These are phyloP conservation scores for Malus hybrid DNA, from an alignment of 331 rosid species.

Conservation along the genomic window DNA sequence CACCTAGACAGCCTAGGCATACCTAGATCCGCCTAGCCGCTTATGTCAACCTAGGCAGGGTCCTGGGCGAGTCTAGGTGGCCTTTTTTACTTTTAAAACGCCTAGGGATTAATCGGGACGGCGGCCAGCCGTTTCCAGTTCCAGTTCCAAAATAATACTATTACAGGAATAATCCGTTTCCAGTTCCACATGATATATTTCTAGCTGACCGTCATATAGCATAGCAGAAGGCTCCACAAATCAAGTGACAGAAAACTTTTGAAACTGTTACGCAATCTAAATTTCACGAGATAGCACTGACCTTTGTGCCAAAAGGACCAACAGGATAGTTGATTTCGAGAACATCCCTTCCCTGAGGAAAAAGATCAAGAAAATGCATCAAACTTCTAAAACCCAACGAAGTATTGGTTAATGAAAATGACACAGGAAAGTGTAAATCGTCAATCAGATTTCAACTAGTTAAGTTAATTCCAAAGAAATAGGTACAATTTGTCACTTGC, in stretches of 20 bases:
- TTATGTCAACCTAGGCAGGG: too few relatives aligned
- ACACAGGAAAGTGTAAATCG: not conserved
- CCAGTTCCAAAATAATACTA: not conserved
- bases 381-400: not conserved
- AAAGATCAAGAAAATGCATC: not conserved
- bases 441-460: not conserved
- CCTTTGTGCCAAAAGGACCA: slow-evolving; percentile 91
- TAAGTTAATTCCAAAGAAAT: not conserved
- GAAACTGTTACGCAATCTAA: not conserved
- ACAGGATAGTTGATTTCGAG: slow-evolving; percentile 53
- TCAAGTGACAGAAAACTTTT: not conserved
- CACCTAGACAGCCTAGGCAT: too few relatives aligned
- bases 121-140: not conserved
- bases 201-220: not conserved
- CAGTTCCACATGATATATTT: not conserved
- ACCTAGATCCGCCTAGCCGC: too few relatives aligned
- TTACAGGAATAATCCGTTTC: not conserved
- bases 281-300: slow-evolving; percentile 16
- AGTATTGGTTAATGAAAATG: not conserved
- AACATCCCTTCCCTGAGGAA: slow-evolving; percentile 45
- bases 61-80: too few relatives aligned
- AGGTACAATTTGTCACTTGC: not conserved
- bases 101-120: too few relatives aligned
- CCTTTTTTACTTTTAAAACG: too few relatives aligned
- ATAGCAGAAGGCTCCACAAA: not conserved